These are phyloP conservation scores for Mitragyna speciosa DNA, from an alignment of 257 asterid genomes.

Conservation along the genomic window DNA sequence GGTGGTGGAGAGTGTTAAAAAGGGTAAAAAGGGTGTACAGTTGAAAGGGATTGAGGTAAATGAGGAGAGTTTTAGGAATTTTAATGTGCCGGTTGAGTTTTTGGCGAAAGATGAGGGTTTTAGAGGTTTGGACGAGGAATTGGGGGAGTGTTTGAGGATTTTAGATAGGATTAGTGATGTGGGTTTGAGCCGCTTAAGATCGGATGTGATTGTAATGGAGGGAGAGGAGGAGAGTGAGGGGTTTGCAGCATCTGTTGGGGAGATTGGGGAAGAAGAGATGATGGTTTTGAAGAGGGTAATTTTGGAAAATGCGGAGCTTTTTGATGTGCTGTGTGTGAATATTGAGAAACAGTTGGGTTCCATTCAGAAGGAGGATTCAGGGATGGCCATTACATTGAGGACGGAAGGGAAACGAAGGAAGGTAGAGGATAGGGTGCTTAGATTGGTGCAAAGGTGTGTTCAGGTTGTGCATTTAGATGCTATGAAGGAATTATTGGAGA, in stretches of 20 bases:
- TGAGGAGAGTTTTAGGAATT: constrained; percentile 24
- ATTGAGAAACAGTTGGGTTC: constrained; percentile 64
- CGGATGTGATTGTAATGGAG: constrained; percentile 51
- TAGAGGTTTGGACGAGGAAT: constrained; percentile 22
- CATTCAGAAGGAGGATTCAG: constrained; percentile 47
- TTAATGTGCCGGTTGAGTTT: constrained; percentile 30
- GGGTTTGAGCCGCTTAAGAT: constrained; percentile 68
- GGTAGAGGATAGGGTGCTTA: constrained; percentile 56
- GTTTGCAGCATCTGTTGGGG: constrained; percentile 21
- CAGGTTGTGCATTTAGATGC: constrained; percentile 76
- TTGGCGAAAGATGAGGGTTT: constrained; percentile 33
- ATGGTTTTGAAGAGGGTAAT: constrained; percentile 54
- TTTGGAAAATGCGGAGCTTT: constrained; percentile 59
- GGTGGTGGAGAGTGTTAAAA: constrained; percentile 40
- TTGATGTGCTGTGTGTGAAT: constrained; percentile 71
- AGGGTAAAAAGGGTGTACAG: constrained; percentile 30
- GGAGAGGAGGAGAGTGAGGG: constrained; percentile 25
- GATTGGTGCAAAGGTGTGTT: constrained; percentile 63
- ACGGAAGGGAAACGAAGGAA: constrained; percentile 40
- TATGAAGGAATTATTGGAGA: constrained; percentile 60
- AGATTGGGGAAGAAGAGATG: constrained; percentile 56
- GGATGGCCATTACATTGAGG: constrained; percentile 60
- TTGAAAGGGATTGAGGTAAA: constrained; percentile 16
- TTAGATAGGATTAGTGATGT: constrained; percentile 49
- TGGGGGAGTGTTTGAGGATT: constrained; percentile 46